Conservation (phyloP, 1,284 basidiomycete genomes). For the Ceratobasidium papillatum region DNA sequence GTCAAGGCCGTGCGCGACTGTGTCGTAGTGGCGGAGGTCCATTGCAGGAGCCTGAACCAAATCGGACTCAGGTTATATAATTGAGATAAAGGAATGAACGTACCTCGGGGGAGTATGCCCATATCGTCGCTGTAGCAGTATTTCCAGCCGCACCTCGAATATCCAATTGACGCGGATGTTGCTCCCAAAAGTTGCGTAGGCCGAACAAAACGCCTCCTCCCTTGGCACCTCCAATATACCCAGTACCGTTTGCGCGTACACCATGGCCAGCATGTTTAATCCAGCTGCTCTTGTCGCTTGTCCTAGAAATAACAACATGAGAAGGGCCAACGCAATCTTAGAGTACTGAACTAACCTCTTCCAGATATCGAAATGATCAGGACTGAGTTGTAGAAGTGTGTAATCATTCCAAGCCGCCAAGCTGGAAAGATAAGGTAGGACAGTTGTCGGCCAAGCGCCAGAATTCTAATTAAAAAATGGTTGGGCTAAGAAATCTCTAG, state of each 20-base stretch:
- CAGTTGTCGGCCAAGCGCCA: slow-evolving; percentile 26
- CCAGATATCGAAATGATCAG: slow-evolving; percentile 39
- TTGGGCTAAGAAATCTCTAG: not conserved
- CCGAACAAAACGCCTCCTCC: slow-evolving; percentile 56
- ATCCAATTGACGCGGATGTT: slow-evolving; percentile 54
- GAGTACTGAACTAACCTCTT: slow-evolving; percentile 1
- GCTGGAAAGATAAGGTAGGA: slow-evolving; percentile 4
- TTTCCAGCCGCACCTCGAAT: slow-evolving; percentile 53
- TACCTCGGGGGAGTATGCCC: slow-evolving; percentile 52
- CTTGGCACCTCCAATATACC: slow-evolving; percentile 56
- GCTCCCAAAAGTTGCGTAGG: slow-evolving; percentile 57
- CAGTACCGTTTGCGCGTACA: slow-evolving; percentile 53
- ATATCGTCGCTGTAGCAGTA: slow-evolving; percentile 53
- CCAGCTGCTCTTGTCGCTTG: slow-evolving; percentile 50
- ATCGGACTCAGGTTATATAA: not conserved
- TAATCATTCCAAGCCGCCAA: slow-evolving; percentile 32
- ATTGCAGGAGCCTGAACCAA: slow-evolving; percentile 52
- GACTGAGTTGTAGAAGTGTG: slow-evolving; percentile 24
- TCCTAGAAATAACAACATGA: slow-evolving; percentile 45
- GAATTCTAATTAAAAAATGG: slow-evolving; percentile 9
- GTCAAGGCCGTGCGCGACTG: slow-evolving; percentile 56
- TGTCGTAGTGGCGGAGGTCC: slow-evolving; percentile 58
- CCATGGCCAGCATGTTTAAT: slow-evolving; percentile 54
- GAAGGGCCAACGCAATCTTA: not conserved
- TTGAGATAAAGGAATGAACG: not conserved